Base-by-base conservation (phyloP, 2,329 filamentous ascomycete species). In the Ramularia endophylla region DNA sequence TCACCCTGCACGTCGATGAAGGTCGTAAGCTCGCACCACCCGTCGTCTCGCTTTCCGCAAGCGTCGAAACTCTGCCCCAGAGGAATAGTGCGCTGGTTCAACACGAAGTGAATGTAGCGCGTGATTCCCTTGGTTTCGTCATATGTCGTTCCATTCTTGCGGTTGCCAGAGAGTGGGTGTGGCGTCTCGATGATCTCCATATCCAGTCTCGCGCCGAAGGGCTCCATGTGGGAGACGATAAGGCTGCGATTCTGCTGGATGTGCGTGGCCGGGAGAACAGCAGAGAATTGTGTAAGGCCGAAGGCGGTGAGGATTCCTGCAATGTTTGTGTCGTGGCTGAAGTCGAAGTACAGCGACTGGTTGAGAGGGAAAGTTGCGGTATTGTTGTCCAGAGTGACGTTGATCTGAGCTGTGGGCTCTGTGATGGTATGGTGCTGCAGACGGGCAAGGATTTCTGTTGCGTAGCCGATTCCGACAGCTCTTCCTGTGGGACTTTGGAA, bases 321-420 rank as follows among this genome's bases (percentile, higher is more conserved):
- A 42, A 62, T 60, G 48, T 61, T 59, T 22, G 81, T 83, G 62
- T 89, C 85, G 61, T 89, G 85, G 12, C 77, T 81, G 60, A 88
- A 88, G 66, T 88, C 85, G 36, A 88, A 75, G 61, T 87, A 87
- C 12, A 89, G 69, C 16, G 69, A 74, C 58, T 89, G 85, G 57
- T 87, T 77, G 3, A 85, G 65, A 0, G 85, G 85, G 59, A 89
- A 89, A 0, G 83, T 88, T 27, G 68, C 68, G 0, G 72, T 72
- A 61, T 74, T 85, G 56, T 72, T 77, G 65, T 85, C 81, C 20
- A 86, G 73, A 0, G 83, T 86, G n/a, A 75, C 70, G 58, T 87
- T 86, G 65, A 71, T 61, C 41, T 71, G 66, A 0, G 63, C 68
- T 0, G 59, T 56, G 0, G 68, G 66, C 3, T 54, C 47, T 15